Base-by-base conservation (phyloP, 805 yeast species). In the Debaryomyces castellii region DNA sequence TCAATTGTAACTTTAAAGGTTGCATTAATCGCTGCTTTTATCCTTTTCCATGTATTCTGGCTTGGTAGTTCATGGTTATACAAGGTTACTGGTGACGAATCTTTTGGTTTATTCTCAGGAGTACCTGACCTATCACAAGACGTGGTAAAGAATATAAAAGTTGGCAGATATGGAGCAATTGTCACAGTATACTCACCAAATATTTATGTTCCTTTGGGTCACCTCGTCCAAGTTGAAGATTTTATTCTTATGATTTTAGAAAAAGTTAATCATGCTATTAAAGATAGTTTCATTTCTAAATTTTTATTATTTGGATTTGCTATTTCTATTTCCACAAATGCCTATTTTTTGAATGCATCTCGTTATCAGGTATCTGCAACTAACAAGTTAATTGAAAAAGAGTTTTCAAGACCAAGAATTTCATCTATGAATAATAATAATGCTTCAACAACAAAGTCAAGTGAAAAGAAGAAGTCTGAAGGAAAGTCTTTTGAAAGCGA, bases 301-400 rank as follows among this genome's bases (percentile, higher is more conserved):
- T 79, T 83, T 51, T 73, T 90, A 43, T 78, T 91, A 38, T 74
- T 87, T 50, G 82, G 82, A 9, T 81, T 91, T 49, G 82, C 86
- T 21, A 69, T 88, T 51, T 87, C 96, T 52, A 78, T 89, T 45
- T 82, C 86, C 5, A 82, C 88, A 51, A 94, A 94, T 63, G 82
- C 87, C 41, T 92, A 91, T 64, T 76, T 94, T 53, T 77, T 92
- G 63, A 89, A 89, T 58, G 94, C 89, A 46, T 86, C 96, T n/a
- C 79, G 87, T 63, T 74, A 77, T 44, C 87, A 85, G 54, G 73
- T 80, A 7, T 65, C 71, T 46, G 66, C 78, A 44, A 62, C 71
- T 28, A 63, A 66, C 45, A 63, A 63, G 41, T 67, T 71, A 67
- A 63, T 73, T 41, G 71, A 66, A 48, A 51, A 76, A 38, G 73